A percentile compares a stretch with the other conserved stretches of the same genome.
These are phyloP conservation scores for Pseudogymnoascus destructans DNA, from an alignment of 2,329 filamentous ascomycete species.

Conservation along the genomic window DNA sequence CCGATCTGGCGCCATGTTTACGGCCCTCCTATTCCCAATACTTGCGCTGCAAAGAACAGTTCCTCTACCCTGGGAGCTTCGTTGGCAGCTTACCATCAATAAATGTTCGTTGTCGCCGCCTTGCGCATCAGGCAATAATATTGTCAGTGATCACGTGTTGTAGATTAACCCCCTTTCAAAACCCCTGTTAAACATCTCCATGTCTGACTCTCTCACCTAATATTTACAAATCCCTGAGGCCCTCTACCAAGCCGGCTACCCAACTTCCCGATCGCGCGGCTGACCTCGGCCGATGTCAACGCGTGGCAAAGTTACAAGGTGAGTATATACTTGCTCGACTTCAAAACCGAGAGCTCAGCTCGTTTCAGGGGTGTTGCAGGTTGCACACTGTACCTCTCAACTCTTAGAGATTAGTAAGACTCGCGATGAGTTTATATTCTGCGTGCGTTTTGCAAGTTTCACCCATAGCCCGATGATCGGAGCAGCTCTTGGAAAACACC, in stretches of 20 bases:
- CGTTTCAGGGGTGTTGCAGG: constrained; percentile 3
- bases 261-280: background rate
- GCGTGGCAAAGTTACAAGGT: background rate
- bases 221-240: background rate
- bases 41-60: background rate
- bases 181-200: background rate
- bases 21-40: background rate
- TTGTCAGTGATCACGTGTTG: background rate
- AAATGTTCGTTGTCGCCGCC: background rate
- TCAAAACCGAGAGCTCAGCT: background rate
- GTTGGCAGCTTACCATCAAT: background rate
- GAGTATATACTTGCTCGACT: background rate
- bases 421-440: background rate
- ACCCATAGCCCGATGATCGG: background rate
- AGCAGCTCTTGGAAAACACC: background rate
- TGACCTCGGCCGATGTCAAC: background rate
- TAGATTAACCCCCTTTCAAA: background rate
- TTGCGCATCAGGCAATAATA: constrained; percentile 1
- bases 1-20: background rate
- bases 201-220: background rate
- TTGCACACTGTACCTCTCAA: background rate
- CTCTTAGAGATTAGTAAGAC: background rate
- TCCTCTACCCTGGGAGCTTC: background rate
- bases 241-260: background rate
- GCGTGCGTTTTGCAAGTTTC: background rate